phyloP scores from a whole-genome alignment of 2,329 filamentous ascomycete species.

The Aspergillus phoenicis region DNA sequence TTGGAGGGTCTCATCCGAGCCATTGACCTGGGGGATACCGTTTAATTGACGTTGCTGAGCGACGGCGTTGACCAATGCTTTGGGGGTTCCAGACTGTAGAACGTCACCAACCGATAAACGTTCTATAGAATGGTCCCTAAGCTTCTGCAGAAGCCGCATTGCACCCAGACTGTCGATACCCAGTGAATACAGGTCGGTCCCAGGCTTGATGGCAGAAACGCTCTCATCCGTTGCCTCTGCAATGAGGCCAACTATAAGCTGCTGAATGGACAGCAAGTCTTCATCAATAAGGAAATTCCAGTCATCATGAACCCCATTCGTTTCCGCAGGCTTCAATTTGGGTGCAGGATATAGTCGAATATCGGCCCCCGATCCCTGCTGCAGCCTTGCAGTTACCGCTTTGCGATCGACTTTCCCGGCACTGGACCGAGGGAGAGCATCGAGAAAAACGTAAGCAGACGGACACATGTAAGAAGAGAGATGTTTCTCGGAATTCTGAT shows the following conservation, averaged over 20 bases:
- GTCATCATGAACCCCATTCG: constrained; percentile 4
- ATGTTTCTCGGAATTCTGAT: constrained; percentile 16
- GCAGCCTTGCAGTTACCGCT: constrained; percentile 19
- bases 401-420: constrained; percentile 34
- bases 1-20: not conserved
- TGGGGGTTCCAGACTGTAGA: constrained; percentile 31
- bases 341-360: constrained; percentile 8
- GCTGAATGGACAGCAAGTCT: constrained; percentile 7
- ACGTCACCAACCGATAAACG: constrained; percentile 32
- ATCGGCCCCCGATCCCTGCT: constrained; percentile 6
- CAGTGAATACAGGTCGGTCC: constrained; percentile 25
- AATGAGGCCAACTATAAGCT: constrained; percentile 22
- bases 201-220: constrained; percentile 18
- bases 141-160: constrained; percentile 36
- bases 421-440: constrained; percentile 26
- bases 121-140: constrained; percentile 31
- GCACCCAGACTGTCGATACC: constrained; percentile 42
- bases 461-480: constrained; percentile 31
- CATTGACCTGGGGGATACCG: not conserved
- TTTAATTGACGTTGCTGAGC: constrained; percentile 6
- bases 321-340: not conserved
- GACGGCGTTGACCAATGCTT: constrained; percentile 25
- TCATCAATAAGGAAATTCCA: constrained; percentile 12
- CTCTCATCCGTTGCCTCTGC: constrained; percentile 20
- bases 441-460: constrained; percentile 26